Evolutionary conservation across 352 stramenopile species (phyloP), one percentile per base, ranked within the genome.

Genomic region (Globisporangium iwayamae): DNA sequence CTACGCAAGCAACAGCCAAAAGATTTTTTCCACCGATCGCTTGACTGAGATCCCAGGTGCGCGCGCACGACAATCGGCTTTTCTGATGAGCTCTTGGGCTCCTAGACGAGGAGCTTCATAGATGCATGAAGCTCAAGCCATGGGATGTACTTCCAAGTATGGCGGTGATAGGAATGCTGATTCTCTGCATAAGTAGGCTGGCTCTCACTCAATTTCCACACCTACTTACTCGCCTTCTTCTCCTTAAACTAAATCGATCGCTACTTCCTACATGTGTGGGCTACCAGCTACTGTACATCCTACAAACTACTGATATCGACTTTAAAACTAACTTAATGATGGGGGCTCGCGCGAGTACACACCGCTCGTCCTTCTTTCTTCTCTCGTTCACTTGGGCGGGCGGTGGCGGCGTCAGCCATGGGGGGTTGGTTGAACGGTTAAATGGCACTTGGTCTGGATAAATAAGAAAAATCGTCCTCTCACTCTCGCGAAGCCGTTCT

Each of bases 391-490:
- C 18, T 20, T 48, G 14, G 43, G 4, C 16, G 30, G 32, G 32
- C 32, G 32, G 32, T 9, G 32, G 32, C 32, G 32, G 32, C 32
- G 13, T 7, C 30, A 3, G 30, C 18, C 22, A 25, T 39, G 52
- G 51, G 51, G 51, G 13, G 9, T 41, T 41, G 36, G 9, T 41
- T 41, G 36, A 14, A 41, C 14, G 36, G 50, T 16, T 41, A 11
- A 14, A 41, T 41, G 36, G 50, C 28, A 43, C 30, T 20, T 56
- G 22, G 25, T 55, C 59, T 48, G 53, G 56, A 72, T 85, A 85
- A 82, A 81, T 85, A 82, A 69, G 66, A 78, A 48, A 39, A 48
- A 41, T 32, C n/a, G 36, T 48, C 25, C 20, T 58, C 46, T 20
- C 59, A 54, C 36, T 41, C 36, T 41, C 66, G 59, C 47, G 46